Evolutionary conservation across 2,329 filamentous ascomycete species (phyloP), one percentile per base, ranked within the genome.

Genomic region (Exophiala calicioides): DNA sequence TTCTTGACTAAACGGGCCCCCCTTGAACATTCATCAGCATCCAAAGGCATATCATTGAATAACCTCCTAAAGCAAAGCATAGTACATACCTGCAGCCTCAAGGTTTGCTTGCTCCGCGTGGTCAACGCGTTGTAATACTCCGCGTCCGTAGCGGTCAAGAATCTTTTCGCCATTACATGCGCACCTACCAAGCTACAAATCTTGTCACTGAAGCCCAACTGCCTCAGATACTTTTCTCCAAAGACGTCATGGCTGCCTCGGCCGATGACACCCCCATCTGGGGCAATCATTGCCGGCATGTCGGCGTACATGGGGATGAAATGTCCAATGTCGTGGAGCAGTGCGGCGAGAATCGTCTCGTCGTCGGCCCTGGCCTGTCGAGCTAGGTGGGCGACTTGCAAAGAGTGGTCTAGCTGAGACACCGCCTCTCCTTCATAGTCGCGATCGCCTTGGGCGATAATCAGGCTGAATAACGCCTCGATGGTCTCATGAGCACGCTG

Each of bases 321-420:
- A 19, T 70, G 67, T 12, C 69, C 69, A 36, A 71, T 66, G 40
- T 73, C 70, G 49, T 72, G 70, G 4, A 72, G 59, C 7, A 72
- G 55, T 5, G 68, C 65, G 0, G 68, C 69, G 18, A 68, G 58
- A 3, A 70, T 52, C 3, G 65, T 62, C 5, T 62, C 53, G 8
- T 53, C 15, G 56, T 53, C 10, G 7, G 38, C 45, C 13, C 19
- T 30, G 27, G 10, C 37, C 18, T 37, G 31, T 5, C 23, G 10
- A 18, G 45, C 38, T 24, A 48, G 38, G 13, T 47, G n/a, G 7
- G 44, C 44, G 24, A 37, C 37, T 23, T 47, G 38, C 18, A 42
- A 23, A 9, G 44, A 38, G 27, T 43, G 44, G 19, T 47, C 32
- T 12, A 43, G 36, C 8, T 37, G 44, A 9, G 32, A 47, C 9